Evolutionary conservation across 768 basidiomycete genomes (phyloP).

Genomic region (Tricholoma flavovirens): DNA sequence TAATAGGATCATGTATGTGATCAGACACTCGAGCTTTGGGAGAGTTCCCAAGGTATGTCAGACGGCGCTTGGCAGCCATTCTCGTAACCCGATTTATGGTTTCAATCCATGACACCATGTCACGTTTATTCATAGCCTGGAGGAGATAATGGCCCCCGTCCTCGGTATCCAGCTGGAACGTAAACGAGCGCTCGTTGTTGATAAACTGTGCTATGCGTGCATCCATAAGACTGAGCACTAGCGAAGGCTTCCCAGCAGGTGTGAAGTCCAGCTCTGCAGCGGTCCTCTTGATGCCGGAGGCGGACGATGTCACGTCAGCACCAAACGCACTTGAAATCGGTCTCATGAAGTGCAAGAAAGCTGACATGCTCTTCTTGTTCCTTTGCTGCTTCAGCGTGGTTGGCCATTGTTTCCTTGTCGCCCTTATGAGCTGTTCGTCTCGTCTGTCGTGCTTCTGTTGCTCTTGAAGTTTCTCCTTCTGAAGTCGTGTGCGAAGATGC

Average conservation of each 20-base stretch:
- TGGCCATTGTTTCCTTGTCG: conserved; percentile 45
- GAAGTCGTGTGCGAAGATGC: conserved; percentile 58
- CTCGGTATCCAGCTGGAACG: conserved; percentile 79
- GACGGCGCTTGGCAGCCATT: conserved; percentile 66
- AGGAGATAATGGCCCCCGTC: conserved; percentile 81
- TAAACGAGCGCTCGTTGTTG: conserved; percentile 79
- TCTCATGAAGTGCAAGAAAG: conserved; percentile 83
- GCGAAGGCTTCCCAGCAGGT: conserved; percentile 65
- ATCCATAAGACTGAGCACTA: conserved; percentile 70
- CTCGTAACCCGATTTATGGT: conserved; percentile 67
- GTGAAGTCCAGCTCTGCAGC: conserved; percentile 72
- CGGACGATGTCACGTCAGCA: conserved; percentile 44
- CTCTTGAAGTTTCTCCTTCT: conserved; percentile 72
- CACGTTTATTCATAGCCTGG: conserved; percentile 64
- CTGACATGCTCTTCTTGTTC: conserved; percentile 86
- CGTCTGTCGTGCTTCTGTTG: conserved; percentile 67
- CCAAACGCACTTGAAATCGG: conserved; percentile 84
- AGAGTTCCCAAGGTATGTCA: conserved; percentile 74
- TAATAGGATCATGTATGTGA: conserved; percentile 59
- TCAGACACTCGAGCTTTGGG: conserved; percentile 72
- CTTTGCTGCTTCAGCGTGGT: conserved; percentile 66
- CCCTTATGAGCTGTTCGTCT: conserved; percentile 69
- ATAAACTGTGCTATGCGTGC: conserved; percentile 65
- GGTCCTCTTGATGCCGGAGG: conserved; percentile 46
- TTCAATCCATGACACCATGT: conserved; percentile 75